Conservation (phyloP, 1,139 yeast species). For the Scheffersomyces lignicola region DNA sequence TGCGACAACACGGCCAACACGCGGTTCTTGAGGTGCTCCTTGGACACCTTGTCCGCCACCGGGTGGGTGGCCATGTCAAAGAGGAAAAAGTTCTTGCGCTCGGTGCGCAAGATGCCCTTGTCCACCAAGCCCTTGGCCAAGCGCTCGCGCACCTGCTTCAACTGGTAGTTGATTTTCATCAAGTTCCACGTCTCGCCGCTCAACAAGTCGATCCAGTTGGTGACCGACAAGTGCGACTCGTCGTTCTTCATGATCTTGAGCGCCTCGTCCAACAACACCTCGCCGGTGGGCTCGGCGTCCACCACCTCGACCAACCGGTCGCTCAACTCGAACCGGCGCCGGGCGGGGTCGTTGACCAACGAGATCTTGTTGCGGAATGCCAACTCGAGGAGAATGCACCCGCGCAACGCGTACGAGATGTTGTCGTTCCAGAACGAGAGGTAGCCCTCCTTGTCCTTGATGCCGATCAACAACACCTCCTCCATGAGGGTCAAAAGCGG, state of each 20-base stretch:
- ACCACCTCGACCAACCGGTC: slow-evolving; percentile 88
- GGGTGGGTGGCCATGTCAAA: slow-evolving; percentile 99
- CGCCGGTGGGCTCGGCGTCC: slow-evolving; percentile 89
- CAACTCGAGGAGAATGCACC: slow-evolving; percentile 87
- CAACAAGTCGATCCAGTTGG: slow-evolving; percentile 91
- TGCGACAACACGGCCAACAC: slow-evolving; percentile 68
- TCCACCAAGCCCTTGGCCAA: slow-evolving; percentile 96
- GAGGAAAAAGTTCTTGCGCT: slow-evolving; percentile 87
- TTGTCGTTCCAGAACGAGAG: slow-evolving; percentile 98
- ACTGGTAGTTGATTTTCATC: slow-evolving; percentile 89
- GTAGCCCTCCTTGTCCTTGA: slow-evolving; percentile 94
- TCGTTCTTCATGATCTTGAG: slow-evolving; percentile 85
- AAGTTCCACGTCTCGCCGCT: slow-evolving; percentile 98
- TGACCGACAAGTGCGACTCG: slow-evolving; percentile 75
- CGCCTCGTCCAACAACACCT: slow-evolving; percentile 91
- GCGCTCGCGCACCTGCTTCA: slow-evolving; percentile 95
- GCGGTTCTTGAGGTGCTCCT: slow-evolving; percentile 79
- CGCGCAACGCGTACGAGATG: slow-evolving; percentile 93
- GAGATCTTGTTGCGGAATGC: slow-evolving; percentile 89
- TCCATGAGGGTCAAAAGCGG: slow-evolving; percentile 93
- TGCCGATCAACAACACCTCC: slow-evolving; percentile 87
- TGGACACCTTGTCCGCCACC: slow-evolving; percentile 75
- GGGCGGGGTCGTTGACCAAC: slow-evolving; percentile 90
- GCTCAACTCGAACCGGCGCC: slow-evolving; percentile 82
- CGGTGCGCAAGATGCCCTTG: slow-evolving; percentile 95